phyloP scores from a whole-genome alignment of 2,329 filamentous ascomycete species.

The Calonectria leucothoes region DNA sequence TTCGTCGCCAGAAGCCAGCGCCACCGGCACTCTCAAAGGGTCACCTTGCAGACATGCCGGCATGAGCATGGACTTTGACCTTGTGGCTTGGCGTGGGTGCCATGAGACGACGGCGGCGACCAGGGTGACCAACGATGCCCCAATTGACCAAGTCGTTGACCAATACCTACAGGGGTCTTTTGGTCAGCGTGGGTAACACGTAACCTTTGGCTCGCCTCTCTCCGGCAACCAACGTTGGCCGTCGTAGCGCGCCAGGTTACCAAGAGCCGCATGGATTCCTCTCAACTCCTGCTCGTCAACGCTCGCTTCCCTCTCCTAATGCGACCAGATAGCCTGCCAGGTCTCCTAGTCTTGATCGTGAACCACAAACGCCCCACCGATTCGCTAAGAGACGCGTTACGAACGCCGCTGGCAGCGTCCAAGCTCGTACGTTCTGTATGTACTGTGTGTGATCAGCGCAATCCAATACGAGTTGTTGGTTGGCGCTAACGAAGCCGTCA shows the following conservation, averaged over 20 bases:
- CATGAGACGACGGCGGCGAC: neutral
- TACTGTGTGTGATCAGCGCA: neutral
- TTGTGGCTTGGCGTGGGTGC: slow-evolving; percentile 1
- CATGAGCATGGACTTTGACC: slow-evolving; percentile 1
- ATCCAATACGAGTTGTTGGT: neutral
- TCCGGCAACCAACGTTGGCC: neutral
- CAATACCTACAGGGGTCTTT: neutral
- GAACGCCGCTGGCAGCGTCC: neutral
- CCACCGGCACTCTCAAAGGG: neutral
- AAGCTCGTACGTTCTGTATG: neutral
- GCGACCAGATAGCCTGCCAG: neutral
- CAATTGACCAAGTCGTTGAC: neutral
- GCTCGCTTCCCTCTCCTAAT: neutral
- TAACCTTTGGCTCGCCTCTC: neutral
- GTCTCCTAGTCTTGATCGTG: neutral
- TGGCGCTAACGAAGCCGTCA: neutral
- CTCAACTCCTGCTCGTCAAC: neutral
- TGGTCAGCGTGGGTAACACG: neutral
- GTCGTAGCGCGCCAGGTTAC: neutral
- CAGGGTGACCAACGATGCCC: neutral
- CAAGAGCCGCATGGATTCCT: neutral
- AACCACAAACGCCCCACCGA: neutral
- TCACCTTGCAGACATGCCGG: neutral
- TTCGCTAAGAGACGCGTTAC: no score
- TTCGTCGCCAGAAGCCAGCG: neutral